These are phyloP conservation scores for Curvularia hawaiiensis DNA, from an alignment of 2,329 filamentous ascomycete species.

Conservation along the genomic window DNA sequence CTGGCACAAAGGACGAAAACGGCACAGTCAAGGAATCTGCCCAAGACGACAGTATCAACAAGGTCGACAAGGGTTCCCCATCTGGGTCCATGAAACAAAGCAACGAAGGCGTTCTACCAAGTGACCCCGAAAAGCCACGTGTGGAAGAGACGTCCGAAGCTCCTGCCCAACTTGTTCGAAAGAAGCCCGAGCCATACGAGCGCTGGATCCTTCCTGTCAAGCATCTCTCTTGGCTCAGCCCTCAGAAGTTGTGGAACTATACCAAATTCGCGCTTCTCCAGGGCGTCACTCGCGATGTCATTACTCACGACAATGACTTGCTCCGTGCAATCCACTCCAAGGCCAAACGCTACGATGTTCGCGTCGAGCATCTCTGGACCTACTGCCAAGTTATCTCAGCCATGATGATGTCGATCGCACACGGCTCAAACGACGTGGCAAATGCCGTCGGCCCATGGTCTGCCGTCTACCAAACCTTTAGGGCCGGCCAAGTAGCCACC, in stretches of 20 bases:
- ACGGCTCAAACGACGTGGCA: conserved; percentile 70
- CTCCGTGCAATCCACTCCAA: conserved; percentile 49
- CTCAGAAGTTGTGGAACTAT: conserved; percentile 45
- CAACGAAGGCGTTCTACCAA: not conserved
- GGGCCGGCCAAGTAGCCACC: conserved; percentile 51
- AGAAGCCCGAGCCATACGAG: conserved; percentile 39
- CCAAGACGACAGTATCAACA: conserved; percentile 13
- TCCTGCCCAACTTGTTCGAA: conserved; percentile 25
- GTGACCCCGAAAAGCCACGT: conserved; percentile 13
- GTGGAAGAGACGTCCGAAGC: conserved; percentile 12
- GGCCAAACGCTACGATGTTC: conserved; percentile 53
- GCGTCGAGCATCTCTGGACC: conserved; percentile 56
- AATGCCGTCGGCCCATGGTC: conserved; percentile 63
- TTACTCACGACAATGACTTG: conserved; percentile 47
- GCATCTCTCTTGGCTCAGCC: conserved; percentile 38
- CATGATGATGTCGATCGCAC: conserved; percentile 74
- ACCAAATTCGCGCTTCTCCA: conserved; percentile 53
- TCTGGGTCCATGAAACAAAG: conserved; percentile 4
- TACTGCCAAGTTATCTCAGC: conserved; percentile 56
- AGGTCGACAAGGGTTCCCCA: conserved; percentile 9
- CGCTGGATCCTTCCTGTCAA: conserved; percentile 44
- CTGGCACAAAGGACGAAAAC: conserved; percentile 18
- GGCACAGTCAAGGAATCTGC: not conserved
- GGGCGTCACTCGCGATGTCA: conserved; percentile 50
- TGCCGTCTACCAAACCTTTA: conserved; percentile 66